Conservation (phyloP, 176 grass and related monocot genomes). For the Zea mays region Zm-B73-REFERENCE-NAM-5.0 NC_050097.1:180417001-180417500, state of each 20-base stretch:
- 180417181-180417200: not conserved
- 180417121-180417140: not conserved
- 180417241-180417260: not conserved
- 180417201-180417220: not conserved
- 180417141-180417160: not conserved
- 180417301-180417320: not conserved
- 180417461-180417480: constrained; percentile 66
- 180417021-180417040: not conserved
- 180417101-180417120: not conserved
- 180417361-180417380: not conserved
- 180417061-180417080: not conserved
- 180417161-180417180: not conserved
- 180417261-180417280: not conserved
- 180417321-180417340: not conserved
- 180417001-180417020: not conserved
- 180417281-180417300: not conserved
- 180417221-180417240: not conserved
- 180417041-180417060: not conserved
- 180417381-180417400: constrained; percentile 84
- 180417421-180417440: constrained; percentile 89
- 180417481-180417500: constrained; percentile 92
- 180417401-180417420: constrained; percentile 90
- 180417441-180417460: constrained; percentile 86
- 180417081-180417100: not conserved
- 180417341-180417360: not conserved